Percentiles rank a stretch among this genome's conserved stretches.
phyloP scores from a whole-genome alignment of 108 stramenopile genomes.

The Conticribra guillardii region DNA sequence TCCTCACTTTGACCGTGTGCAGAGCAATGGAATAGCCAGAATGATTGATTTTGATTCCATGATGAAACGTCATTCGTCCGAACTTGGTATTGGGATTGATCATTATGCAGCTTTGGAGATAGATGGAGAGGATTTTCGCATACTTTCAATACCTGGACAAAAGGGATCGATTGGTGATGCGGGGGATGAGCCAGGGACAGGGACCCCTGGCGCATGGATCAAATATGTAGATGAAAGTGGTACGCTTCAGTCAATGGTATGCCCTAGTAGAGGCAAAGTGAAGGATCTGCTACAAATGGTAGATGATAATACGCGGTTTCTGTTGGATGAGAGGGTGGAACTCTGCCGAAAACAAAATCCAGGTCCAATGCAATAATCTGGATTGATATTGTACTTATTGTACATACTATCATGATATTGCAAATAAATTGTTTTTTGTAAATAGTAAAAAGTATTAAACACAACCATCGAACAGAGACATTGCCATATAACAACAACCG shows the following conservation, averaged over 20 bases:
- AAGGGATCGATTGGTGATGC: constrained; percentile 33
- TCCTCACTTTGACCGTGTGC: constrained; percentile 80
- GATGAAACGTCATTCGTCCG: constrained; percentile 51
- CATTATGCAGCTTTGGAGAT: constrained; percentile 83
- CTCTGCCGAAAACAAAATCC: constrained; percentile 46
- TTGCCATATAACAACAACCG: too few relatives aligned
- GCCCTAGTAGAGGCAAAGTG: constrained; percentile 45
- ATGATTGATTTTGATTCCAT: constrained; percentile 71
- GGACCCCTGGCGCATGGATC: constrained; percentile 55
- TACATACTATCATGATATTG: too few relatives aligned
- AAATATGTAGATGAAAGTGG: constrained; percentile 51
- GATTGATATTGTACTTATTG: too few relatives aligned
- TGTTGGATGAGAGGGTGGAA: constrained; percentile 45
- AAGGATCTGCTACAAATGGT: constrained; percentile 40
- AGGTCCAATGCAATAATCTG: not conserved
- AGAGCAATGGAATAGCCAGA: constrained; percentile 76
- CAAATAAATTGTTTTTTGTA: too few relatives aligned
- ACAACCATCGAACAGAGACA: too few relatives aligned
- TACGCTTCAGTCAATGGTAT: constrained; percentile 26
- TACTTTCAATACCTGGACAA: constrained; percentile 43
- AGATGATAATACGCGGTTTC: constrained; percentile 28
- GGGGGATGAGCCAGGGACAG: not conserved
- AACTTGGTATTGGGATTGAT: constrained; percentile 82
- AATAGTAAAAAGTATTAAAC: too few relatives aligned
- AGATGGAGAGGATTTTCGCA: constrained; percentile 52